Percentiles rank a stretch among this genome's conserved stretches.
These are phyloP conservation scores for Garcia nutans DNA, from an alignment of 345 rosid genomes.

Conservation along the genomic window DNA sequence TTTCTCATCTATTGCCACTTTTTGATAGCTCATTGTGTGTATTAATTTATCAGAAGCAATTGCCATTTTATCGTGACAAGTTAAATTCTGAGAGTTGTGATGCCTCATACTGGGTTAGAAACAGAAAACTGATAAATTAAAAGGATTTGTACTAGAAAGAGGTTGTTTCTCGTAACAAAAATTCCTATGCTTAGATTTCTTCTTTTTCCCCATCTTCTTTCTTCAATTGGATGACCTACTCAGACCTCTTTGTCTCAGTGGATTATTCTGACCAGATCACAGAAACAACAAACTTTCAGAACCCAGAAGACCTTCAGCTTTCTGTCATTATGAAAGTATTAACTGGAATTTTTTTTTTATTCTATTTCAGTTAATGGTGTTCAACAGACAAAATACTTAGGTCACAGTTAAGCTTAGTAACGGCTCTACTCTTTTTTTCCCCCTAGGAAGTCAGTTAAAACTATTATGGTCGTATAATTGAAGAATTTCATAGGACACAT, in stretches of 20 bases:
- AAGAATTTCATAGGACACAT: not conserved
- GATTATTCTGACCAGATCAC: not conserved
- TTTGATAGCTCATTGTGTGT: not conserved
- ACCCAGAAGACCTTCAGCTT: not conserved
- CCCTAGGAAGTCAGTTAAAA: not conserved
- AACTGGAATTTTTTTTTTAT: not conserved
- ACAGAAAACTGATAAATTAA: not conserved
- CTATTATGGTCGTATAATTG: not conserved
- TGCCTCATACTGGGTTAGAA: not conserved
- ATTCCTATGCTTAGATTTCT: not conserved
- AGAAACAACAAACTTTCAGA: not conserved
- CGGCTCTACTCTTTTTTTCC: not conserved
- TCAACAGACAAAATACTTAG: not conserved
- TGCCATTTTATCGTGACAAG: not conserved
- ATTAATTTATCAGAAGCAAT: not conserved
- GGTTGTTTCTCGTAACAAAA: too few species aligned
- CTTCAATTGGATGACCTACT: too few species aligned
- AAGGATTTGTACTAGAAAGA: not conserved
- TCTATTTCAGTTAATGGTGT: not conserved
- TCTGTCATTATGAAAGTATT: not conserved
- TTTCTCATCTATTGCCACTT: constrained; percentile 10
- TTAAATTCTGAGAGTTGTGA: not conserved
- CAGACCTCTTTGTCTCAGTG: not conserved
- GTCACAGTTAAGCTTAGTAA: not conserved
- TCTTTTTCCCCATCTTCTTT: not conserved